These are phyloP conservation scores for Phycomyces nitens DNA, from an alignment of 192 early-diverging fungal species.

Conservation along the genomic window DNA sequence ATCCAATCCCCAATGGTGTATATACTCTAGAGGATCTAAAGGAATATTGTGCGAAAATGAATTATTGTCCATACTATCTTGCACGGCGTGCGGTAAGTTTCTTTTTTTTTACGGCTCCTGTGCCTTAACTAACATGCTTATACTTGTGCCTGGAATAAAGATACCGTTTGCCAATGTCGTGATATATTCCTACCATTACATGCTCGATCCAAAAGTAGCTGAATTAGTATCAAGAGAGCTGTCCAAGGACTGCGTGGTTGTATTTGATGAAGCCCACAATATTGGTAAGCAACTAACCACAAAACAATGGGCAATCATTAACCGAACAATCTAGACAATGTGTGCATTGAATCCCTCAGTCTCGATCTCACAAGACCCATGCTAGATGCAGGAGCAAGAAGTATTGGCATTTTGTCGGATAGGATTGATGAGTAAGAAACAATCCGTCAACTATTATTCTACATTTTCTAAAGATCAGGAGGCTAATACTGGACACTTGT, in stretches of 20 bases:
- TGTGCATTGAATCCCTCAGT: constrained; percentile 96
- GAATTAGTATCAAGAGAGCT: constrained; percentile 95
- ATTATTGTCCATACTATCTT: constrained; percentile 93
- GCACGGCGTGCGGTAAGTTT: constrained; percentile 70
- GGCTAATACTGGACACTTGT: background rate
- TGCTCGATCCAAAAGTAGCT: constrained; percentile 99
- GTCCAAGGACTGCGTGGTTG: constrained; percentile 91
- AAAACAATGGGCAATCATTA: background rate
- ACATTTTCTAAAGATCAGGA: background rate
- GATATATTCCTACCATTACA: constrained; percentile 98
- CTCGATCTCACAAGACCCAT: constrained; percentile 90
- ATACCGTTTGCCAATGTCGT: constrained; percentile 91
- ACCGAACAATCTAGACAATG: constrained; percentile 71
- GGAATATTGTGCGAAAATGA: constrained; percentile 68
- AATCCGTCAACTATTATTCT: too few relatives aligned
- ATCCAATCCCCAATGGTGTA: constrained; percentile 79
- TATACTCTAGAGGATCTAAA: constrained; percentile 96
- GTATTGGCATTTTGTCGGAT: constrained; percentile 64
- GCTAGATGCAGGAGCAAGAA: constrained; percentile 84
- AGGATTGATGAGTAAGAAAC: constrained; percentile 66
- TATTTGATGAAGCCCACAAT: constrained; percentile 99
- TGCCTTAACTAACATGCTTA: too few relatives aligned
- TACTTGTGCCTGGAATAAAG: constrained; percentile 36
- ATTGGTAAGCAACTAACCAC: constrained; percentile 80
- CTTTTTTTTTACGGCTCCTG: too few relatives aligned